Conservation (phyloP, 306 rosid genomes). For the Trichosanthes cucumerina region DNA sequence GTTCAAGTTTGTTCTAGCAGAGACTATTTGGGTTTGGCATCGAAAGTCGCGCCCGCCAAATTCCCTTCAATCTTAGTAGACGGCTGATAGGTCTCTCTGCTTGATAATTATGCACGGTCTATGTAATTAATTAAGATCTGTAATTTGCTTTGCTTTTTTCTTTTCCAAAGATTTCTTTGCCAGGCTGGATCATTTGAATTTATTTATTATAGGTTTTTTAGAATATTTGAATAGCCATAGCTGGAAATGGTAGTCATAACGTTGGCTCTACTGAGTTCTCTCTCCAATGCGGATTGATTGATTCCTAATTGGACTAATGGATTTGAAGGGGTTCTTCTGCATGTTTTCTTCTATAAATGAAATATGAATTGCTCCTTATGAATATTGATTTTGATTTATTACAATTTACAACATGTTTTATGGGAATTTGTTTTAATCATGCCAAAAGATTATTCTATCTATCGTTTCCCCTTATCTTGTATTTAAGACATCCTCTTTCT, state of each 20-base stretch:
- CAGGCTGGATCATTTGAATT: background rate
- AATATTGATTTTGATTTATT: no score
- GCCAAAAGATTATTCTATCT: background rate
- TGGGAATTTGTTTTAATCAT: no score
- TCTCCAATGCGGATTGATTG: background rate
- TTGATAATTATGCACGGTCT: background rate
- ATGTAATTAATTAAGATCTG: background rate
- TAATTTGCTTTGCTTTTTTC: background rate
- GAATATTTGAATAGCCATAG: background rate
- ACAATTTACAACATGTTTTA: background rate
- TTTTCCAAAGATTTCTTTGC: background rate
- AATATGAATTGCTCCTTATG: background rate
- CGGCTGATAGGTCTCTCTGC: background rate
- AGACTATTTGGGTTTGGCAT: background rate
- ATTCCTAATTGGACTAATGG: background rate
- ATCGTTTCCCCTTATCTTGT: no score
- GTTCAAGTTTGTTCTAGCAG: background rate
- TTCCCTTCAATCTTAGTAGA: background rate
- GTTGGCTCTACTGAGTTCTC: background rate
- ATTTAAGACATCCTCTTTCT: no score
- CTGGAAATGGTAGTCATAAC: background rate
- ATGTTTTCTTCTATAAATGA: no score
- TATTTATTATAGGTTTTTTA: background rate
- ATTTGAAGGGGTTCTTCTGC: no score
- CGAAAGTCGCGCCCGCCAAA: background rate